Evolutionary conservation across 129 eudicot genomes (phyloP).

Genomic region (Ambrosia trifida): DNA sequence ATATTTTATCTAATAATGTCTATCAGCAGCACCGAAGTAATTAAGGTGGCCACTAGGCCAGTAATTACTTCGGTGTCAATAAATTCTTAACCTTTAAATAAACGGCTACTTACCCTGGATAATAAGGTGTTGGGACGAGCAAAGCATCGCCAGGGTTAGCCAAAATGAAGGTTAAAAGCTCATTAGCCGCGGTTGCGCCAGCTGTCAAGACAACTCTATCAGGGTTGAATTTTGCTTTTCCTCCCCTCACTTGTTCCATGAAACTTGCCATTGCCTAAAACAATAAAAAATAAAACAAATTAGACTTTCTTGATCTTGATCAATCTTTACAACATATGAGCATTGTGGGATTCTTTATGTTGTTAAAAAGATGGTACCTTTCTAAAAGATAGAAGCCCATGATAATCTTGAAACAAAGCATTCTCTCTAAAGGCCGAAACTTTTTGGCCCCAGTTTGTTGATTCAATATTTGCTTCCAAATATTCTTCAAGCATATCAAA

Average conservation of each 20-base stretch:
- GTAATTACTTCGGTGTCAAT: not conserved
- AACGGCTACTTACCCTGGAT: conserved; percentile 72
- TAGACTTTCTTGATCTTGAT: conserved; percentile 27
- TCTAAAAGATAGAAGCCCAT: conserved; percentile 82
- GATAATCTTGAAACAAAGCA: conserved; percentile 97
- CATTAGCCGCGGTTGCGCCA: conserved; percentile 98
- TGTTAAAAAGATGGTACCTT: conserved; percentile 48
- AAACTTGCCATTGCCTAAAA: conserved; percentile 96
- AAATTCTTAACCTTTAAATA: not conserved
- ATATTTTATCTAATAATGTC: too few species aligned
- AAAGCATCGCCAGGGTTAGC: conserved; percentile 96
- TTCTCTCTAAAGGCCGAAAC: conserved; percentile 80
- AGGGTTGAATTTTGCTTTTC: conserved; percentile 80
- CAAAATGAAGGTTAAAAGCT: conserved; percentile 84
- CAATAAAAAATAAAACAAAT: conserved; percentile 17
- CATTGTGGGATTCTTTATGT: not conserved
- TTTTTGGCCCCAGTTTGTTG: conserved; percentile 49
- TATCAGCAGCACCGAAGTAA: too few species aligned
- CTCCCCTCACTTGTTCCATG: conserved; percentile 97
- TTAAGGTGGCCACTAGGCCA: not conserved
- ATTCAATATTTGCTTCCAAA: conserved; percentile 60
- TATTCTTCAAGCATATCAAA: conserved; percentile 94
- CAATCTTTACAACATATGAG: not conserved
- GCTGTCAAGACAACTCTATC: conserved; percentile 86
- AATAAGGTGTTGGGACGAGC: conserved; percentile 94